Evolutionary conservation across 371 early-diverging fungal genomes (phyloP).

Genomic region (Mortierella sp.): DNA sequence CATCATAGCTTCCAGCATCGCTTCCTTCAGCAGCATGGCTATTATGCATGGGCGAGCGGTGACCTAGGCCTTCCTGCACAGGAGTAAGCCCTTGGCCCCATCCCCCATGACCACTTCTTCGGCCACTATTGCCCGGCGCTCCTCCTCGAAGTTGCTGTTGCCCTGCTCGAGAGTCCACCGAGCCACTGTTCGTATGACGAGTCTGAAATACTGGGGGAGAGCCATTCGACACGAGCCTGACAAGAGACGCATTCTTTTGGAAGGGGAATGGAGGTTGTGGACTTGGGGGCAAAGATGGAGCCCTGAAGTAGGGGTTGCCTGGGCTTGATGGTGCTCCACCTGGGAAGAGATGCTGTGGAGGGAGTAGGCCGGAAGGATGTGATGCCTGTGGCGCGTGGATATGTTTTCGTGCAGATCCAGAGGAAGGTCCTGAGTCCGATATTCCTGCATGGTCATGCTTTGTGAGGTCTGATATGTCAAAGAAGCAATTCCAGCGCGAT

Average conservation of each 20-base stretch:
- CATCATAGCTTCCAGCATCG: slow-evolving; percentile 34
- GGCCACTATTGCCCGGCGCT: slow-evolving; percentile 8
- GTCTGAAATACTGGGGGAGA: slow-evolving; percentile 12
- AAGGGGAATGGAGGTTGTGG: slow-evolving; percentile 45
- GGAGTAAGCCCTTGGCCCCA: slow-evolving; percentile 49
- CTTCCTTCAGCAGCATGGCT: slow-evolving; percentile 18
- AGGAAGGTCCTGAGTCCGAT: slow-evolving; percentile 4
- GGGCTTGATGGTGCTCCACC: not conserved
- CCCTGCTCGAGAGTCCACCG: slow-evolving; percentile 20
- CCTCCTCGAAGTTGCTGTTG: slow-evolving; percentile 25
- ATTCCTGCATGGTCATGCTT: slow-evolving; percentile 58
- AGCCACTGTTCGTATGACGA: slow-evolving; percentile 13
- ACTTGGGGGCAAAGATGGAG: slow-evolving; percentile 26
- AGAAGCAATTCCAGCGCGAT: slow-evolving; percentile 75
- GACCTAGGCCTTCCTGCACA: slow-evolving; percentile 35
- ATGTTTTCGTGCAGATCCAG: slow-evolving; percentile 24
- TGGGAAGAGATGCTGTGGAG: slow-evolving; percentile 14
- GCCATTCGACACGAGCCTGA: slow-evolving; percentile 27
- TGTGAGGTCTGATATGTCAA: slow-evolving; percentile 67
- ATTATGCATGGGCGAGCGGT: slow-evolving; percentile 16
- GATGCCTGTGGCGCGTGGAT: slow-evolving; percentile 46
- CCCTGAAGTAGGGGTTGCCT: too few species aligned
- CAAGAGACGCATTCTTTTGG: slow-evolving; percentile 26
- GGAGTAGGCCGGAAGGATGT: slow-evolving; percentile 30
- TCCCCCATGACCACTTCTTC: slow-evolving; percentile 31